phyloP scores from a whole-genome alignment of 139 green algal genomes.

The Edaphochlamys debaryana region DNA sequence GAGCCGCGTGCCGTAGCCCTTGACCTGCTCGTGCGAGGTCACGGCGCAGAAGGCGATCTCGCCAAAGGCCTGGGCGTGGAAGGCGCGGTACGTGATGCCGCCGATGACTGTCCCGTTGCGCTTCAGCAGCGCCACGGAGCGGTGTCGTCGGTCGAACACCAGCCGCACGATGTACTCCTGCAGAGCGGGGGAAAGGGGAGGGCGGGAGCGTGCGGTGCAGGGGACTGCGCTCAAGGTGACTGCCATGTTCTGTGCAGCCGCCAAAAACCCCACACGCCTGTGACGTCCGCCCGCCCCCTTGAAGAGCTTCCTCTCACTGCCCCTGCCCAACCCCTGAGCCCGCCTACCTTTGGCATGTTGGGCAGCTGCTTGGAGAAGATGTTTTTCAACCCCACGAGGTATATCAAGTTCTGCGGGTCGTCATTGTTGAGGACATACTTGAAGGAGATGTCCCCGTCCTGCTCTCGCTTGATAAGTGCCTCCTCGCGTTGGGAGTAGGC shows the following conservation, averaged over 20 bases:
- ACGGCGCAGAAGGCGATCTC: slow-evolving; percentile 99
- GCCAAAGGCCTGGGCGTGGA: slow-evolving; percentile 78
- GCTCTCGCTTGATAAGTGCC: slow-evolving; percentile 67
- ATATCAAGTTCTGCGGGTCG: slow-evolving; percentile 53
- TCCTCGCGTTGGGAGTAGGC: slow-evolving; percentile 73
- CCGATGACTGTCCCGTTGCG: slow-evolving; percentile 80
- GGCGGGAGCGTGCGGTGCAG: neutral
- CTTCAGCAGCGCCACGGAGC: slow-evolving; percentile 76
- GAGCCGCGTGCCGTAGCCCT: slow-evolving; percentile 93
- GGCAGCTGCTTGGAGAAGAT: slow-evolving; percentile 96
- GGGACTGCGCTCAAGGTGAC: neutral
- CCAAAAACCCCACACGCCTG: too few relatives aligned
- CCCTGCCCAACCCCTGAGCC: too few relatives aligned
- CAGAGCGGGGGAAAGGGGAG: slow-evolving; percentile 65
- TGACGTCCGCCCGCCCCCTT: too few relatives aligned
- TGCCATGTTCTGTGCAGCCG: neutral
- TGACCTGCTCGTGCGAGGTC: slow-evolving; percentile 90
- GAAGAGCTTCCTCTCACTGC: too few relatives aligned
- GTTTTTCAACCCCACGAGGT: slow-evolving; percentile 86
- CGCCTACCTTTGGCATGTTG: slow-evolving; percentile 97
- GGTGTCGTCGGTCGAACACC: slow-evolving; percentile 88
- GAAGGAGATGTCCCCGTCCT: slow-evolving; percentile 74
- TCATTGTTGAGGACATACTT: slow-evolving; percentile 77
- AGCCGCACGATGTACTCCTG: slow-evolving; percentile 97
- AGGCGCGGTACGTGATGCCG: slow-evolving; percentile 96